Evolutionary conservation across 257 asterid genomes (phyloP).

Genomic region (Fraxinus americana): DNA sequence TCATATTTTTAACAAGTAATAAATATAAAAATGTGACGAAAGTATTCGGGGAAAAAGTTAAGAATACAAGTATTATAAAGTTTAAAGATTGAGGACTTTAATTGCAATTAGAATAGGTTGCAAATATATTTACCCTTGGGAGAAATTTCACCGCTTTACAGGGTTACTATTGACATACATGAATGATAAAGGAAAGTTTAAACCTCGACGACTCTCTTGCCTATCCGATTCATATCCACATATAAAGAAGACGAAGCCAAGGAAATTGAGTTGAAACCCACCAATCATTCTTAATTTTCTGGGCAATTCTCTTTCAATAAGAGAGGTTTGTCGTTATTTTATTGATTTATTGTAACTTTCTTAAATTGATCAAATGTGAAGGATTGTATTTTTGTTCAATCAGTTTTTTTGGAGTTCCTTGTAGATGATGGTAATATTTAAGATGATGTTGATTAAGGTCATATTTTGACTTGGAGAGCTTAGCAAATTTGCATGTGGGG

Average conservation of each 20-base stretch:
- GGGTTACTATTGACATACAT: neutral
- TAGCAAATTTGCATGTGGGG: neutral
- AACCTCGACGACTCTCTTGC: neutral
- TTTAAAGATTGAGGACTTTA: too few relatives aligned
- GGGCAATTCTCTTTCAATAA: neutral
- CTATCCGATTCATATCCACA: neutral
- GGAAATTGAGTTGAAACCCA: neutral
- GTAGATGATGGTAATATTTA: neutral
- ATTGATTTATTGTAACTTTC: neutral
- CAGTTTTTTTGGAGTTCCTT: neutral
- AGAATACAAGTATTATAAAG: too few relatives aligned
- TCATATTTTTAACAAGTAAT: too few relatives aligned
- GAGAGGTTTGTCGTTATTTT: neutral
- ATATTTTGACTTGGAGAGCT: neutral
- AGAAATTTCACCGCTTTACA: too few relatives aligned
- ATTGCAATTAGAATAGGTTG: too few relatives aligned
- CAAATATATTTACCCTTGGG: too few relatives aligned
- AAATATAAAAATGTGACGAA: too few relatives aligned
- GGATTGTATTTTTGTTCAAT: neutral
- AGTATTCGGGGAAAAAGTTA: too few relatives aligned
- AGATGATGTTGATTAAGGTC: slow-evolving; percentile 9
- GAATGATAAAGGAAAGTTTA: neutral
- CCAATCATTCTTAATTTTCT: neutral
- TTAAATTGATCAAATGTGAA: neutral
- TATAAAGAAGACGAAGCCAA: neutral